Conservation (phyloP, 2,329 filamentous ascomycete species). For the Hyphodiscus sp. region DNA sequence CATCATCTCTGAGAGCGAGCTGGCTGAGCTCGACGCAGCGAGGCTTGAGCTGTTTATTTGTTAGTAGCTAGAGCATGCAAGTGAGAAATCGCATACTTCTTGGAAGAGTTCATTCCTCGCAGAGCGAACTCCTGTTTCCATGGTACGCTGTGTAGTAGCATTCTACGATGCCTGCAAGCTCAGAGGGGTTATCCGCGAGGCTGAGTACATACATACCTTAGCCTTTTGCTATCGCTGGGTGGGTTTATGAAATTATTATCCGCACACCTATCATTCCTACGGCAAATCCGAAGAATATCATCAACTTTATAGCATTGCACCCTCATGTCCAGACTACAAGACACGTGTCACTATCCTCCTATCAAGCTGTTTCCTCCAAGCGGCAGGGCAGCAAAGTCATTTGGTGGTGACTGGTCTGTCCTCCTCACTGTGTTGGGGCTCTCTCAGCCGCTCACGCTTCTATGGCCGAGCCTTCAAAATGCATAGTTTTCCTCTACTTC, state of each 20-base stretch:
- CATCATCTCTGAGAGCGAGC: constrained; percentile 43
- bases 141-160: constrained; percentile 3
- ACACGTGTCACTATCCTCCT: too few species aligned
- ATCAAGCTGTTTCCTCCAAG: too few species aligned
- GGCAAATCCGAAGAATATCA: too few species aligned
- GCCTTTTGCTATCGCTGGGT: not conserved
- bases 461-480: too few species aligned
- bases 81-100: constrained; percentile 13
- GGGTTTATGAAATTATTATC: not conserved
- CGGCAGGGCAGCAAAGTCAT: too few species aligned
- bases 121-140: constrained; percentile 23
- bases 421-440: too few species aligned
- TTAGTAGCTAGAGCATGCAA: constrained; percentile 6
- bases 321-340: too few species aligned
- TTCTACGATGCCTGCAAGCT: not conserved
- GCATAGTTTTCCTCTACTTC: too few species aligned
- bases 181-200: not conserved
- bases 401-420: too few species aligned
- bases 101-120: constrained; percentile 30
- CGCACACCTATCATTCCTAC: too few species aligned
- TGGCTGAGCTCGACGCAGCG: constrained; percentile 55
- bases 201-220: not conserved
- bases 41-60: constrained; percentile 50
- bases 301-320: too few species aligned
- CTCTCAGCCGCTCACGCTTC: too few species aligned